A percentile compares a stretch with the other conserved stretches of the same genome.
These are phyloP conservation scores for Jamesozyma lodderae DNA, from an alignment of 805 yeast species.

Conservation along the genomic window DNA sequence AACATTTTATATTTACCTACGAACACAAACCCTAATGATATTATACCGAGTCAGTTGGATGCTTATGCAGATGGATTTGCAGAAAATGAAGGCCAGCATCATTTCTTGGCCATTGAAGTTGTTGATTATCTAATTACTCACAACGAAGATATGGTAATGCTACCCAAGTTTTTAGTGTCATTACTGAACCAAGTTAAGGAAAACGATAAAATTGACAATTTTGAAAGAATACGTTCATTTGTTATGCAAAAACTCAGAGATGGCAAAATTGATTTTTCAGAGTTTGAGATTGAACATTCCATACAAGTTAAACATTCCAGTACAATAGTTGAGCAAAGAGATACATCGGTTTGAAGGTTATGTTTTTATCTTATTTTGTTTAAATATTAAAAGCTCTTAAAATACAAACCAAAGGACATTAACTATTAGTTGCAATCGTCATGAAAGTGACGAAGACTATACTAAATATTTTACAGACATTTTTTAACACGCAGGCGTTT, in stretches of 20 bases:
- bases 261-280: constrained; percentile 18
- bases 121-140: constrained; percentile 73
- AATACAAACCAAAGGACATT: no score
- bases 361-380: no score
- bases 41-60: constrained; percentile 8
- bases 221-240: constrained; percentile 14
- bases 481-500: no score
- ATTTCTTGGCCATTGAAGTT: constrained; percentile 85
- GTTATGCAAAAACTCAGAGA: constrained; percentile 10
- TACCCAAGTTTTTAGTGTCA: constrained; percentile 57
- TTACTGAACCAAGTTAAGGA: constrained; percentile 34
- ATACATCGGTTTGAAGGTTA: constrained; percentile 1
- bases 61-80: constrained; percentile 34
- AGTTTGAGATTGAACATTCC: constrained; percentile 19
- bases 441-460: no score
- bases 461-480: no score
- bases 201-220: constrained; percentile 7
- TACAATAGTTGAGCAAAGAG: constrained; percentile 16
- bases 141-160: constrained; percentile 67
- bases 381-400: no score
- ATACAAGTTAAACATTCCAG: constrained; percentile 21
- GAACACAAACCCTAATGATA: constrained; percentile 7
- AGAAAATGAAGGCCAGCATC: constrained; percentile 51
- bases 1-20: constrained; percentile 55
- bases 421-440: no score